phyloP scores from a whole-genome alignment of 495 filamentous ascomycete species.

The Physcia stellaris region DNA sequence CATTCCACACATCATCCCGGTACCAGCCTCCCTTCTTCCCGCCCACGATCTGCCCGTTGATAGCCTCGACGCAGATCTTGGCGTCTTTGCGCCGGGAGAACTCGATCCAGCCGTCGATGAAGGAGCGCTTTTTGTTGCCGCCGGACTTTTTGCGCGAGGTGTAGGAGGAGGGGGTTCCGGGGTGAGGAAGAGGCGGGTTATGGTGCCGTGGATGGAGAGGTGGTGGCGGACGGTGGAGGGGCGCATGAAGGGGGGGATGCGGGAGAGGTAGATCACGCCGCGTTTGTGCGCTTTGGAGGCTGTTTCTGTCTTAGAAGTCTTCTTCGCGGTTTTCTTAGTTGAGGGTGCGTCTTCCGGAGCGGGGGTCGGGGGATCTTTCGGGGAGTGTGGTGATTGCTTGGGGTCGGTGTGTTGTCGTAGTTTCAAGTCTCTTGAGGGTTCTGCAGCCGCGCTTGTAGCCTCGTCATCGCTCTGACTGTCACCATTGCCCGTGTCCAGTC shows the following conservation, averaged over 20 bases:
- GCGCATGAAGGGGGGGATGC: conserved; percentile 90
- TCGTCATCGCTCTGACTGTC: not conserved
- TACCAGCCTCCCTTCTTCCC: conserved; percentile 84
- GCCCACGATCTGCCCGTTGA: conserved; percentile 73
- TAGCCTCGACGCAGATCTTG: conserved; percentile 66
- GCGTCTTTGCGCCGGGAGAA: conserved; percentile 66
- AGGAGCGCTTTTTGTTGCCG: conserved; percentile 81
- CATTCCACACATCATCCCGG: conserved; percentile 84
- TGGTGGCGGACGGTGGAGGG: conserved; percentile 66
- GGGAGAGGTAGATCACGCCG: conserved; percentile 70
- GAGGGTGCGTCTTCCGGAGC: conserved; percentile 6
- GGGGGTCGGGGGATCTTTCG: not conserved
- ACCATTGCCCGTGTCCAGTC: conserved; percentile 3
- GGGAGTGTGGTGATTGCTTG: not conserved
- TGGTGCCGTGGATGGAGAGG: conserved; percentile 61
- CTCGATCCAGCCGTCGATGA: conserved; percentile 90
- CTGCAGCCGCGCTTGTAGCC: not conserved
- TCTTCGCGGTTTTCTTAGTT: conserved; percentile 19
- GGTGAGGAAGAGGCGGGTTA: conserved; percentile 76
- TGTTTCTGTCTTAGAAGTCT: conserved; percentile 12
- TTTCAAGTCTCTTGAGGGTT: not conserved
- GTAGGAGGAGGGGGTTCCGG: conserved; percentile 56
- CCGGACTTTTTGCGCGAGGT: conserved; percentile 45
- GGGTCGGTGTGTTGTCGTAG: not conserved
- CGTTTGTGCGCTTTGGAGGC: conserved; percentile 28